A percentile compares a stretch with the other conserved stretches of the same genome.
These are phyloP conservation scores for Starmerella apis DNA, from an alignment of 805 yeast species.

Conservation along the genomic window DNA sequence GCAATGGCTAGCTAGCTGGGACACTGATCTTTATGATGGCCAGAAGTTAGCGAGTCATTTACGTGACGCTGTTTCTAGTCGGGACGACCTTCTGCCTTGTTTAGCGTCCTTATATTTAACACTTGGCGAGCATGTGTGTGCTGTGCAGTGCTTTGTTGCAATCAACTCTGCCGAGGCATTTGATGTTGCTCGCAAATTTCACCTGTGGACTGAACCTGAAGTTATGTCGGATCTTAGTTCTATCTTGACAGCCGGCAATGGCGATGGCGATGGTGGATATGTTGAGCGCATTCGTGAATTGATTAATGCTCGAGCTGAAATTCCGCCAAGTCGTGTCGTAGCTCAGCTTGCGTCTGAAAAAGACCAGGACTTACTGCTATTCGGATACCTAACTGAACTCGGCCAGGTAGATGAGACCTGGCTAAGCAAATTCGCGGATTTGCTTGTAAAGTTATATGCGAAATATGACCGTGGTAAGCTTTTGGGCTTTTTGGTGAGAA, in stretches of 20 bases:
- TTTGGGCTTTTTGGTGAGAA: conserved; percentile 48
- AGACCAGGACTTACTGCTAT: conserved; percentile 33
- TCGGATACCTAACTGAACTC: conserved; percentile 55
- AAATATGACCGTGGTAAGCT: conserved; percentile 47
- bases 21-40: conserved; percentile 42
- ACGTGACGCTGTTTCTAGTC: conserved; percentile 31
- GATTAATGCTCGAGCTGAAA: conserved; percentile 33
- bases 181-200: conserved; percentile 50
- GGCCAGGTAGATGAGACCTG: conserved; percentile 46
- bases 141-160: conserved; percentile 53
- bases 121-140: conserved; percentile 48
- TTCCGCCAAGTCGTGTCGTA: conserved; percentile 46
- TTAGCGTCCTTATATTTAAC: conserved; percentile 42
- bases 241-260: conserved; percentile 24
- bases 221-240: conserved; percentile 40
- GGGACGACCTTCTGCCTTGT: conserved; percentile 24
- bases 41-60: conserved; percentile 38
- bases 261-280: conserved; percentile 18
- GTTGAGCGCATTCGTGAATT: conserved; percentile 21
- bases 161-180: conserved; percentile 47
- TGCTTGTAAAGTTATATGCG: conserved; percentile 54
- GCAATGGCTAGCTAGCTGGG: conserved; percentile 48
- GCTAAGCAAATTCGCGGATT: conserved; percentile 51
- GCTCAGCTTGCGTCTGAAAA: conserved; percentile 32
- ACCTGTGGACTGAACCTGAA: conserved; percentile 44